Evolutionary conservation across 2,329 filamentous ascomycete species (phyloP), one percentile per base, ranked within the genome.

Genomic region (Penicillium sp.): DNA sequence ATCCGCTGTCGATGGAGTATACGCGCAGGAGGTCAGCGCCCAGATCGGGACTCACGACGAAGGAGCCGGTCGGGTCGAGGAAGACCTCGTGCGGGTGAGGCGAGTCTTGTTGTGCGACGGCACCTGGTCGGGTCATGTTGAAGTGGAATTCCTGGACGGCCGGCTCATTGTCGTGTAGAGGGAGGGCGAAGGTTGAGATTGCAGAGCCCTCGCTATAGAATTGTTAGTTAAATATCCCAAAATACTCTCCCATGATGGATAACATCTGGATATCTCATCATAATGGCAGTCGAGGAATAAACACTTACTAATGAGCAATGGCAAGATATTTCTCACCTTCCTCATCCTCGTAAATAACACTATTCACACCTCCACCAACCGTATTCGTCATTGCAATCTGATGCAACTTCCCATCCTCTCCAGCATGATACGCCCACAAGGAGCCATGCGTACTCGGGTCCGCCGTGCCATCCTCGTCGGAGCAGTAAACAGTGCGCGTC

Each of bases 31-130:
- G 69, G 68, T 91, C 89, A 0, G 84, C 82, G 44, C 89, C 87
- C 5, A 93, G 81, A 68, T 91, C 89, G 1, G 89, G 88, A 9
- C 87, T 83, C 9, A 91, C 70, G 30, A 91, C 69, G 73, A 85
- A 91, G n/a, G 80, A 70, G 6, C 84, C 85, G 2, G 86, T 89
- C 7, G 89, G 89, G 72, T 91, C 89, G 37, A 89, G 72, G 56
- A 89, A 73, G n/a, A 85, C 83, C 71, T 89, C 78, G 75, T 91
- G 89, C 19, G 88, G 88, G 71, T 89, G 87, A 2, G 88, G 79
- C 7, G 82, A 79, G 45, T 85, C 80, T 75, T 90, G 86, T 56
- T 85, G 84, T 5, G 70, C 65, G 1, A 74, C 66, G 24, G 79
- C 71, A 47, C 80, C 80, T 0, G 76, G 75, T 4, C 69, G 64